phyloP scores from a whole-genome alignment of 2,329 filamentous ascomycete genomes.

The Aspergillus persii region DNA sequence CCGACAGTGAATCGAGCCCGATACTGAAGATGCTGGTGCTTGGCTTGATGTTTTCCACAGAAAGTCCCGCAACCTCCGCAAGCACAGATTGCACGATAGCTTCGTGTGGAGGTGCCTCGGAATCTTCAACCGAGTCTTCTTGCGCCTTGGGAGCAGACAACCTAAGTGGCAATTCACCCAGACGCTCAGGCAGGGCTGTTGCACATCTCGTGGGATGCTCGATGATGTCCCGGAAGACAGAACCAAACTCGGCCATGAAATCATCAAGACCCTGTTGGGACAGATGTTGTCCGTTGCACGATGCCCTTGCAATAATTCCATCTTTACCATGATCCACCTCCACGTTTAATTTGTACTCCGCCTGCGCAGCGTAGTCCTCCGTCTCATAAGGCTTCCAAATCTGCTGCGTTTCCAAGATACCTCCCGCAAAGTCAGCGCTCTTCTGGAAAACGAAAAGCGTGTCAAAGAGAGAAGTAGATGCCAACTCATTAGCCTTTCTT shows the following conservation, averaged over 20 bases:
- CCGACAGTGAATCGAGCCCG: constrained; percentile 32
- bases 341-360: constrained; percentile 32
- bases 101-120: constrained; percentile 15
- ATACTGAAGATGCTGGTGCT: constrained; percentile 31
- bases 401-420: constrained; percentile 14
- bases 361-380: constrained; percentile 20
- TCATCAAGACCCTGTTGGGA: constrained; percentile 17
- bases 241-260: constrained; percentile 19
- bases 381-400: constrained; percentile 25
- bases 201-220: constrained; percentile 25
- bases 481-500: constrained; percentile 34
- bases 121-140: not conserved
- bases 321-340: constrained; percentile 27
- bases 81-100: constrained; percentile 20
- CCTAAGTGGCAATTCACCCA: constrained; percentile 23
- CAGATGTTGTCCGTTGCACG: constrained; percentile 23
- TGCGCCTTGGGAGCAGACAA: not conserved
- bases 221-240: constrained; percentile 26
- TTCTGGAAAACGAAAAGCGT: constrained; percentile 55
- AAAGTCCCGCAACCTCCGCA: constrained; percentile 21
- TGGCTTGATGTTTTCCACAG: constrained; percentile 20
- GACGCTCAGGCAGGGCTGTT: constrained; percentile 19
- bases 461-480: constrained; percentile 44
- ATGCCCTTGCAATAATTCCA: constrained; percentile 20
- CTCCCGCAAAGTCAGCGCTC: constrained; percentile 17